Evolutionary conservation across 116 monocot species (phyloP), one percentile per base, ranked within the genome.

Genomic region (Cymodocea nodosa): DNA sequence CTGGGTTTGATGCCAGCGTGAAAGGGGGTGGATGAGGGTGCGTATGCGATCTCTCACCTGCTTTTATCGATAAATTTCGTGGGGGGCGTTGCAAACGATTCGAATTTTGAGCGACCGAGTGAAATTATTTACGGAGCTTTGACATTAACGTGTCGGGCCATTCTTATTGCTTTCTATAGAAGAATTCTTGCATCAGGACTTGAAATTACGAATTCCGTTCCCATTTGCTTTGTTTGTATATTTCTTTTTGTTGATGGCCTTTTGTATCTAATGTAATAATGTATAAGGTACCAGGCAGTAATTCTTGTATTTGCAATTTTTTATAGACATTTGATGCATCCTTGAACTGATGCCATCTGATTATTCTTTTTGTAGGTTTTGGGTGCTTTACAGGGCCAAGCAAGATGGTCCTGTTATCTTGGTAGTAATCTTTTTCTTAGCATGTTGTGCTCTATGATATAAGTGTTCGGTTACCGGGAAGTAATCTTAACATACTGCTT

Each of bases 331-430:
- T n/a, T 54, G 8, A 54, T 54, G 15, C 18, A 3, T 54, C 6
- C 16, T 54, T 24, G 35, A 23, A 16, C 4, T 65, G 64, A 50
- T 6, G 6, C 22, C 25, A 65, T 48, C 25, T 77, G 57, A 57
- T 62, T 62, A n/a, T 19, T 37, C 36, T 19, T 62, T 40, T 62
- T 62, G 62, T 39, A 87, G 87, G 87, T 88, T 88, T 73, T 88
- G 88, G 88, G 39, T 84, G 66, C 64, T 88, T 39, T 88, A 88
- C 60, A 78, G 88, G 70, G 88, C 88, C 65, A 88, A 84, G 75
- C 76, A 88, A 77, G 88, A 88, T 68, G 88, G 84, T 66, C 88
- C 87, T 44, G 88, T 84, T 56, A 66, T 84, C 13, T 79, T 88
- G 82, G 87, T 87, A 78, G 75, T 36, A 19, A 61, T 52, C 25